Evolutionary conservation across 768 basidiomycete genomes (phyloP), one percentile per base, ranked within the genome.

Genomic region (Pleurotus cornucopiae): DNA sequence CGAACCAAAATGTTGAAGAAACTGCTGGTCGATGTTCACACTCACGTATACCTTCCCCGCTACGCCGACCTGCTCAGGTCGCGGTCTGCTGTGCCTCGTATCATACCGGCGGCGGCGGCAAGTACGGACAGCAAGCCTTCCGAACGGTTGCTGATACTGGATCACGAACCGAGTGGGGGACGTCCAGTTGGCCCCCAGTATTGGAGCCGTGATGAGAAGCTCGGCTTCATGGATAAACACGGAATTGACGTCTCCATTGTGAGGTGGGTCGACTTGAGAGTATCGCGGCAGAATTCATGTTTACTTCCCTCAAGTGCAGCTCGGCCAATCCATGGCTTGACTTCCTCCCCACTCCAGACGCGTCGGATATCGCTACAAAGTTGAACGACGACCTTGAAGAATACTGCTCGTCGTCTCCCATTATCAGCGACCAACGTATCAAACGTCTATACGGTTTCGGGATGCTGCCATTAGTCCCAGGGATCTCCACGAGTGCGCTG

Each of bases 301-400:
- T 26, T 34, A 12, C n/a, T 30, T 49, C 46, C 20, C 40, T 39
- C 25, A 47, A 23, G 21, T 49, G 45, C 62, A 91, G 91, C 66
- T 82, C 89, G 21, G 92, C 92, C 23, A 94, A 95, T 64, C 93
- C 92, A 6, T 95, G 92, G 92, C 81, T 94, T 37, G 93, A 95
- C 68, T 94, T 94, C 65, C 78, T 95, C 20, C 68, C 86, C 4
- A 80, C 88, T 7, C 64, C 80, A 21, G 80, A 86, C 43, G 93
- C 92, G 6, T 75, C 79, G 48, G 64, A 67, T 11, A 77, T 94
- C 14, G 90, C 91, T 0, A 69, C 66, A n/a, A 79, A 86, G 49
- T 74, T 94, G 44, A 95, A 94, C 66, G 66, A 74, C 34, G 89
- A 93, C 64, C 76, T 94, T 6, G 90, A 95, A 65, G 64, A 78